phyloP scores from a whole-genome alignment of 768 basidiomycete species.

The Lentinus brumalis region DNA sequence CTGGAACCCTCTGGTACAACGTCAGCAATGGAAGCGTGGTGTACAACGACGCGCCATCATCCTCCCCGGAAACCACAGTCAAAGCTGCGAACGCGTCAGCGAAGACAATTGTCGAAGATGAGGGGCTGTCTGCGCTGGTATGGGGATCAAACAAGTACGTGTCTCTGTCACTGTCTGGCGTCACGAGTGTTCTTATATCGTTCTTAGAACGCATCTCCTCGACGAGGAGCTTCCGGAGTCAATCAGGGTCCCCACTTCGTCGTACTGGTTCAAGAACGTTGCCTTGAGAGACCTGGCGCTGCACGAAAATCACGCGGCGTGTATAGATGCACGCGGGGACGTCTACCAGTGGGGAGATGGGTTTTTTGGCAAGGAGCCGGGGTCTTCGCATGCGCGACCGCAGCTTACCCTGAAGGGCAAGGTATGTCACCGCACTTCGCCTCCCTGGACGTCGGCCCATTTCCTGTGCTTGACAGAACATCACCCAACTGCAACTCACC shows the following conservation, averaged over 20 bases:
- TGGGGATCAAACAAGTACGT: constrained; percentile 80
- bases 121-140: constrained; percentile 50
- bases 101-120: constrained; percentile 18
- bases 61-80: constrained; percentile 1
- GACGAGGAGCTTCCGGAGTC: constrained; percentile 39
- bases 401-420: constrained; percentile 64
- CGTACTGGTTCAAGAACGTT: constrained; percentile 61
- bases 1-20: constrained; percentile 43
- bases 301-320: constrained; percentile 68
- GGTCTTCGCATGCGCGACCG: constrained; percentile 39
- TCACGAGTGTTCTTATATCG: constrained; percentile 25
- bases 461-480: constrained; percentile 50
- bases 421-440: constrained; percentile 39
- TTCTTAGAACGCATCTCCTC: constrained; percentile 47
- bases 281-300: constrained; percentile 75
- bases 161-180: constrained; percentile 36
- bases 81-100: constrained; percentile 1
- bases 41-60: constrained; percentile 37
- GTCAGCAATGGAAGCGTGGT: constrained; percentile 26
- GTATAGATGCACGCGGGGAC: constrained; percentile 78
- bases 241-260: constrained; percentile 52
- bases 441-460: no score
- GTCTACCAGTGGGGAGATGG: constrained; percentile 84
- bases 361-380: constrained; percentile 43
- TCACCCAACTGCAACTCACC: constrained; percentile 62